Percentiles rank a stretch among this genome's conserved stretches.
These are phyloP conservation scores for Suillus clintonianus DNA, from an alignment of 768 basidiomycete genomes.

Conservation along the genomic window DNA sequence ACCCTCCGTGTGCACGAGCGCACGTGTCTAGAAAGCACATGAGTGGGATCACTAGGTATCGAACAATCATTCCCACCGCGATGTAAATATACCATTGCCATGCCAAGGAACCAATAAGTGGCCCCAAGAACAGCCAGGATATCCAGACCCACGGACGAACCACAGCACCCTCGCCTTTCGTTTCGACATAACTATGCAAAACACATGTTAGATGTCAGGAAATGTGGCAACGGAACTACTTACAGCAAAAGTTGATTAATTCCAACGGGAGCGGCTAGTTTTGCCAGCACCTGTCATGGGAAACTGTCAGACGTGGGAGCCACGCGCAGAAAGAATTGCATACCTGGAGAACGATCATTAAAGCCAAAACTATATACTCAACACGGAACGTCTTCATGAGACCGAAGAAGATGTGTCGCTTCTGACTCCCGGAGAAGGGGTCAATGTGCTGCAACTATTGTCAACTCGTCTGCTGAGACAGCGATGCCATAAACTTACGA, in stretches of 20 bases:
- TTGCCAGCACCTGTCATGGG: slow-evolving; percentile 16
- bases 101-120: slow-evolving; percentile 41
- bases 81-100: slow-evolving; percentile 57
- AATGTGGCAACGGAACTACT: background rate
- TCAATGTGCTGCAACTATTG: slow-evolving; percentile 25
- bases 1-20: slow-evolving; percentile 50
- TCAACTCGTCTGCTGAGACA: background rate
- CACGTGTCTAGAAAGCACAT: slow-evolving; percentile 34
- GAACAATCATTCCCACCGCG: slow-evolving; percentile 16
- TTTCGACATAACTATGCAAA: slow-evolving; percentile 58
- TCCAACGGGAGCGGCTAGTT: slow-evolving; percentile 30
- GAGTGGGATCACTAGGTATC: slow-evolving; percentile 6
- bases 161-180: slow-evolving; percentile 43
- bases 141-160: slow-evolving; percentile 77
- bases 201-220: background rate
- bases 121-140: slow-evolving; percentile 48
- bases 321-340: background rate
- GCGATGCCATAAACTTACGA: slow-evolving; percentile 19
- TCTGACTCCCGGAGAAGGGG: slow-evolving; percentile 15
- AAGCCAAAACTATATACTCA: slow-evolving; percentile 8
- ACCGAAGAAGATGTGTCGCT: slow-evolving; percentile 15
- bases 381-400: slow-evolving; percentile 14
- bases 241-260: slow-evolving; percentile 34
- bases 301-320: background rate
- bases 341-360: slow-evolving; percentile 12